Base-by-base conservation (phyloP, 1,284 basidiomycete genomes). In the Blastosporella zonata region DNA sequence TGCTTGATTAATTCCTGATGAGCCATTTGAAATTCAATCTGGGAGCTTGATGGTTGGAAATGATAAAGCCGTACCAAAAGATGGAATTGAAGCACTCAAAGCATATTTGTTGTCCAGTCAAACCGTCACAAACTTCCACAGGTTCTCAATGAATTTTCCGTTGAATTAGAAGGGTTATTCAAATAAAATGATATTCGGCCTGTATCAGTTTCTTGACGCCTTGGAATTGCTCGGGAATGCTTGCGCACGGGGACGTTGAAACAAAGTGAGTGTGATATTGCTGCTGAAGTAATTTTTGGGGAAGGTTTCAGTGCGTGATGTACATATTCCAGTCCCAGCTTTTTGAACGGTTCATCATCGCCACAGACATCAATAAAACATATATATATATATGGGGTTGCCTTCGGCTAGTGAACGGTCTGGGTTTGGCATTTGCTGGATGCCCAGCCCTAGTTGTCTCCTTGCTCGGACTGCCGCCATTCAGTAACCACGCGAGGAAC, bases 191-290 rank as follows among this genome's bases (percentile, higher is more conserved):
- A 27, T n/a, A 53, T 55, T 15, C 39, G 63, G 62, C 64, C 53
- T 44, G 70, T 60, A 3, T 55, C 39, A 4, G 58, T n/a, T n/a
- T 21, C 46, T 65, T 63, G 10, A 69, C 52, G 1, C 55, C 62
- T 3, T 58, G 52, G 35, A 67, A 63, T 42, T 72, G 70, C 49
- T 73, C 69, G 0, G 59, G 29, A 10, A 62, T 53, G 12, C 47
- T 53, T 1, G 69, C 69, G 47, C 62, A 29, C 25, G 56, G 59
- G 6, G 67, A 72, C 5, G 68, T 68, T 6, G 66, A 69, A 1
- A 68, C 47, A 49, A 71, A 72, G 20, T 67, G 67, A 8, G 61
- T 57, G 55, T 63, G 57, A 22, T 50, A 62, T 46, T 72, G 58
- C 40, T 71, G 67, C 1, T 68, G 55, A 0, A 70, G 56, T 10